Percentiles rank a stretch among this genome's conserved stretches.
These are phyloP conservation scores for Melaleuca alternifolia DNA, from an alignment of 345 rosid genomes.

Conservation along the genomic window DNA sequence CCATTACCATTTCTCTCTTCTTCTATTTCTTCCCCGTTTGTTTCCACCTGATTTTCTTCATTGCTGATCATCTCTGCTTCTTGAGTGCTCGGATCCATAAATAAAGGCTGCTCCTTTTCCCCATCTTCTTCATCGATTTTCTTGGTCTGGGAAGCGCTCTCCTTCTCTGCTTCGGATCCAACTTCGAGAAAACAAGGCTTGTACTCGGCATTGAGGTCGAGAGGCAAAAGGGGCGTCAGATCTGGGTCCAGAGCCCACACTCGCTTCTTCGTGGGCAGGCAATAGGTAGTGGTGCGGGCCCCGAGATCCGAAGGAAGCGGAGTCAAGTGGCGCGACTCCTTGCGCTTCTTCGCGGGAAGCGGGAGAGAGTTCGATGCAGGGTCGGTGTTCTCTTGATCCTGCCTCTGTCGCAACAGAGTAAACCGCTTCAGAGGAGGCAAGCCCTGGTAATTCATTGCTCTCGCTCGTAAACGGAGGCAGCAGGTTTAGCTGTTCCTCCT, in stretches of 20 bases:
- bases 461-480: neutral
- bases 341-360: slow-evolving; percentile 83
- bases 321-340: slow-evolving; percentile 31
- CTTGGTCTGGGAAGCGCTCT: neutral
- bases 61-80: neutral
- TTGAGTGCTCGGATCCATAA: neutral
- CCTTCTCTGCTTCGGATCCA: neutral
- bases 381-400: slow-evolving; percentile 14
- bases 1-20: neutral
- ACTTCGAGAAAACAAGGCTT: slow-evolving; percentile 13
- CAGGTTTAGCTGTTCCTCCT: neutral
- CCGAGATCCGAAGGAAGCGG: neutral
- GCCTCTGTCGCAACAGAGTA: slow-evolving; percentile 32
- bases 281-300: neutral
- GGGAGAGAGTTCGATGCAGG: slow-evolving; percentile 12
- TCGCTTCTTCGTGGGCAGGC: slow-evolving; percentile 83
- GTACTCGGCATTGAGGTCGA: slow-evolving; percentile 73
- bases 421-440: slow-evolving; percentile 78
- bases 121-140: slow-evolving; percentile 6
- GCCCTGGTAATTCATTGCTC: slow-evolving; percentile 14
- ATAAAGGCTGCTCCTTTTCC: slow-evolving; percentile 7
- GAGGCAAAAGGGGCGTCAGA: slow-evolving; percentile 30
- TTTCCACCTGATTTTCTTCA: neutral
- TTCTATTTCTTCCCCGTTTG: neutral
- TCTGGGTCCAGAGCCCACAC: slow-evolving; percentile 75